These are phyloP conservation scores for Heracleum sosnowskyi DNA, from an alignment of 129 eudicot species.

Conservation along the genomic window DNA sequence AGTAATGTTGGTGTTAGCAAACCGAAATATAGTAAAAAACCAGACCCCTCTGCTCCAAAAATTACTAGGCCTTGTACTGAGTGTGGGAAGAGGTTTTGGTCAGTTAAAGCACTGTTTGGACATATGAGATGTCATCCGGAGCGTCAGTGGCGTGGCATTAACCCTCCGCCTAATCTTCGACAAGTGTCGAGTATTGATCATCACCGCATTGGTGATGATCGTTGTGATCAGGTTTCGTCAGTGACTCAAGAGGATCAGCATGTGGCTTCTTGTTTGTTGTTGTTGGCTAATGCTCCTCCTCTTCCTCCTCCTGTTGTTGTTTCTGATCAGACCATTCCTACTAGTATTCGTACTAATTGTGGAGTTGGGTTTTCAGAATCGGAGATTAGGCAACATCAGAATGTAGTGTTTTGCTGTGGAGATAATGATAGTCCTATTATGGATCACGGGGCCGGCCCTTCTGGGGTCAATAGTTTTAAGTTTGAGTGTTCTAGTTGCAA, in stretches of 20 bases:
- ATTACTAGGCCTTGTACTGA: conserved; percentile 64
- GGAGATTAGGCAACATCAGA: background rate
- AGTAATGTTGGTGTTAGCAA: conserved; percentile 5
- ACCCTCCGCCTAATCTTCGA: conserved; percentile 51
- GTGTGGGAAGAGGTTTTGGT: conserved; percentile 74
- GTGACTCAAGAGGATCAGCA: conserved; percentile 54
- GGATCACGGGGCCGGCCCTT: conserved; percentile 11
- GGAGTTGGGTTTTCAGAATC: background rate
- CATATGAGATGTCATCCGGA: conserved; percentile 99
- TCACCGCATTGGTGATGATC: background rate
- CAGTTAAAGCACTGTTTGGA: conserved; percentile 80
- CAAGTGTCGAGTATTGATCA: background rate
- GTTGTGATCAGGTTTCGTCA: background rate
- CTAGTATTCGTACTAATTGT: background rate
- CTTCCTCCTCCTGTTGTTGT: background rate
- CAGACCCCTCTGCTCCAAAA: conserved; percentile 60
- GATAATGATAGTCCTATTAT: background rate
- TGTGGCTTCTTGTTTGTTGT: conserved; percentile 51
- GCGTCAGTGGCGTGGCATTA: conserved; percentile 87
- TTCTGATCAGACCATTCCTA: conserved; percentile 2
- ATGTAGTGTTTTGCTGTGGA: conserved; percentile 1
- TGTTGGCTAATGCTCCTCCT: conserved; percentile 52
- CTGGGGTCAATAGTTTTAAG: conserved; percentile 8
- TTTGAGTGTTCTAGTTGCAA: conserved; percentile 88
- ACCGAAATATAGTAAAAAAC: conserved; percentile 41